Evolutionary conservation across 495 filamentous ascomycete genomes (phyloP), one percentile per base, ranked within the genome.

Genomic region (Hypoxylon perforatum): DNA sequence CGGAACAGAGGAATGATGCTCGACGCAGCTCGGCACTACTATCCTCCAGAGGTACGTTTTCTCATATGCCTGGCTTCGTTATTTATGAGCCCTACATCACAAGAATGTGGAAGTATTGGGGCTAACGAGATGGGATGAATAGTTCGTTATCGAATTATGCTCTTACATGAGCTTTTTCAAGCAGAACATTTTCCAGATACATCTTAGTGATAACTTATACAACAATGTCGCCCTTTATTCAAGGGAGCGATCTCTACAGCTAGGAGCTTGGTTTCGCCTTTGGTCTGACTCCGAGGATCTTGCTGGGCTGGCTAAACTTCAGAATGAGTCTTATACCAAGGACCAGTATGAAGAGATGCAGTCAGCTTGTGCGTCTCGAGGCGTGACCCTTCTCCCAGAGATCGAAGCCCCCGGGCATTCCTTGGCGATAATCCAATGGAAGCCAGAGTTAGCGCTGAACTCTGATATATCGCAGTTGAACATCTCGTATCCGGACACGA

Each of bases 91-190:
- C 17, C 17, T 18, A n/a, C 22, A 46, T 57, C 42, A 41, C 7
- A 28, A 28, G 25, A 28, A 28, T 17, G 12, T 17, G 23, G 19
- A 33, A 36, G 8, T 2, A 11, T 15, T 21, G 3, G 3, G 14
- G 38, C 30, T 63, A 41, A 59, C 36, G 2, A 38, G 6, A 33
- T 38, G 12, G 9, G 1, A 1, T 4, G 23, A 57, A 28, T n/a
- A 82, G 58, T 86, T 86, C 54, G 51, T 86, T n/a, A 65, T 75
- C 19, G 81, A 84, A 51, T 74, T 85, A 67, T 85, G 83, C 70
- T 75, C 80, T 10, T 85, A 83, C 51, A 73, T 84, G 60, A 84
- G 80, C 30, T 84, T 80, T 63, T 86, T 84, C 75, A 86, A 86
- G 63, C 82, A 85, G 56, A 85, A 85, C 62, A 79, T 72, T 2